phyloP scores from a whole-genome alignment of 495 filamentous ascomycete genomes.

The Parathielavia appendiculata region DNA sequence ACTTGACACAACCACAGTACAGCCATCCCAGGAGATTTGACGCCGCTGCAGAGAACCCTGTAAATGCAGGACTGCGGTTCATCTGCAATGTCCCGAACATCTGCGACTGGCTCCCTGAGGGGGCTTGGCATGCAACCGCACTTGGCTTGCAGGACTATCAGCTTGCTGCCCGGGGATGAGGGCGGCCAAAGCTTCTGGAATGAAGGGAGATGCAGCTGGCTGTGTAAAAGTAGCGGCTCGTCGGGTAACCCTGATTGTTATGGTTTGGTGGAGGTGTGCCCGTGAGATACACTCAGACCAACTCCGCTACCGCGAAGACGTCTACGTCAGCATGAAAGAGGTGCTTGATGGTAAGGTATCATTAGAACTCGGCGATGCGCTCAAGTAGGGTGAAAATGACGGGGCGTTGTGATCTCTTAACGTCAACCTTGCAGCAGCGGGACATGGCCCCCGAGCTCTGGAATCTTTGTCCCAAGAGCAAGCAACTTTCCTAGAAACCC shows the following conservation, averaged over 20 bases:
- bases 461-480: not conserved
- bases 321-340: too few relatives aligned
- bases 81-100: slow-evolving; percentile 21
- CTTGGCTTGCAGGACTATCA: slow-evolving; percentile 11
- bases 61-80: slow-evolving; percentile 15
- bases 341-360: too few relatives aligned
- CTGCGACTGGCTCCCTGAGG: slow-evolving; percentile 9
- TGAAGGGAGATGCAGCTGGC: slow-evolving; percentile 6
- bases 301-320: too few relatives aligned
- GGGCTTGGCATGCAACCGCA: slow-evolving; percentile 19
- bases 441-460: too few relatives aligned
- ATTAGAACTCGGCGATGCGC: too few relatives aligned
- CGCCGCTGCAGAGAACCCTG: slow-evolving; percentile 8
- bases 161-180: slow-evolving; percentile 3
- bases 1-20: not conserved
- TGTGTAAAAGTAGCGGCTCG: not conserved
- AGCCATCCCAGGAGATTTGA: slow-evolving; percentile 1
- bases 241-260: not conserved
- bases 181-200: slow-evolving; percentile 13
- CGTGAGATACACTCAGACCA: too few relatives aligned
- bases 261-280: not conserved
- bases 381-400: too few relatives aligned
- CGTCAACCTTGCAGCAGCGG: too few relatives aligned
- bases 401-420: too few relatives aligned
- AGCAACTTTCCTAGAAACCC: not conserved